phyloP scores from a whole-genome alignment of 768 basidiomycete species.

The Dioszegia aurantiaca region DNA sequence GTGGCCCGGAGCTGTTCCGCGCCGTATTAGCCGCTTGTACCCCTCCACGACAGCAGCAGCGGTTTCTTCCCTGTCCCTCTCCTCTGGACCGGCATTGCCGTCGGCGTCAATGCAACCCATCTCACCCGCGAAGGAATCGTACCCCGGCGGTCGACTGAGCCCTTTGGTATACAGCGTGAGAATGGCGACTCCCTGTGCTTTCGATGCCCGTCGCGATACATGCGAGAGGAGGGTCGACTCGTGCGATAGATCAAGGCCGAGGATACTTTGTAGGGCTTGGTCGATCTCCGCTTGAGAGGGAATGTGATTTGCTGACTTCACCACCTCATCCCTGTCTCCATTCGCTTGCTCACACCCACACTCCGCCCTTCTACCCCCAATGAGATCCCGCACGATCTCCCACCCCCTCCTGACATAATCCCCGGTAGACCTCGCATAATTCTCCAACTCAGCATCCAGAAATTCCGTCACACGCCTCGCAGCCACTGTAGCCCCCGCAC shows the following conservation, averaged over 20 bases:
- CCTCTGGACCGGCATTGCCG: too few species aligned
- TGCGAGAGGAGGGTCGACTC: constrained; percentile 87
- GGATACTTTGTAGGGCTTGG: constrained; percentile 1
- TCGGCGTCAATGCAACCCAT: too few species aligned
- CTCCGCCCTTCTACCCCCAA: neutral
- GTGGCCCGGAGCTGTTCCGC: constrained; percentile 71
- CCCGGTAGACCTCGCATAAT: constrained; percentile 73
- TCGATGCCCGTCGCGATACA: constrained; percentile 79
- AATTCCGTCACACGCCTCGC: constrained; percentile 27
- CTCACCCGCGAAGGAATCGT: constrained; percentile 16
- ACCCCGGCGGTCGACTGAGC: constrained; percentile 61
- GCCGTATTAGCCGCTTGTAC: constrained; percentile 68
- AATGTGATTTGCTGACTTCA: too few species aligned
- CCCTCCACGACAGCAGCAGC: constrained; percentile 58
- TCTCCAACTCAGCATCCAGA: constrained; percentile 51
- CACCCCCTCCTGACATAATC: constrained; percentile 72
- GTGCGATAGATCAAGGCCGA: constrained; percentile 74
- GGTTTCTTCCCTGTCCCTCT: constrained; percentile 34
- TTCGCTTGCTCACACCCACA: neutral
- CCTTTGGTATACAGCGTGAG: constrained; percentile 83
- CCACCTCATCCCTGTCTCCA: neutral
- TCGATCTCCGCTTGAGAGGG: neutral
- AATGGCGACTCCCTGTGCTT: constrained; percentile 86
- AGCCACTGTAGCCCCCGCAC: neutral
- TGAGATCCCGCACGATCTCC: constrained; percentile 15